Base-by-base conservation (phyloP, 495 filamentous ascomycete genomes). In the Lepidopterella palustris region DNA sequence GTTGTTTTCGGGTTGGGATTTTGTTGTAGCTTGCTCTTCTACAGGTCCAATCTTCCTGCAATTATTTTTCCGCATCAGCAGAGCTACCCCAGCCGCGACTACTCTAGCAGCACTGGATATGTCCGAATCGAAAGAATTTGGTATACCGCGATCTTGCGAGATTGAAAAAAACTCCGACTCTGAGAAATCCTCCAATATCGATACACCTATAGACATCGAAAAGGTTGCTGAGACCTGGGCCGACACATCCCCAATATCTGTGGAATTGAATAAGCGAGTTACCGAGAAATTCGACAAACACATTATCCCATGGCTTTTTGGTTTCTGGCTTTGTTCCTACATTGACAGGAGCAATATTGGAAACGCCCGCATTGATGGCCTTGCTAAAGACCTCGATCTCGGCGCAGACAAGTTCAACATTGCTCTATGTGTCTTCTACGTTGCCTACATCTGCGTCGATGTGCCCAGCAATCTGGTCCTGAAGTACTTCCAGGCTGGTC, bases 271-370 rank as follows among this genome's bases (percentile, higher is more conserved):
- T 53, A 58, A 68, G 45, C 57, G 62, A 24, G 72, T 75, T 47
- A 73, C 64, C 5, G 57, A 69, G 24, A 71, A 70, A 26, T 67
- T 74, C 40, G 77, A 77, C 62, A 45, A 63, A 18, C 73, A 74
- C 51, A 72, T 79, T 51, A 53, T 80, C 50, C 77, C 77, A 13
- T 80, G 73, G 77, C 71, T 80, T 6, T 80, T 79, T 59, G 70
- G 71, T 5, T 71, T 80, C 57, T 80, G 76, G 76, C 72, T 80
- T 29, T 68, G 78, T n/a, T 73, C 76, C 28, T 80, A 78, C 68
- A 80, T 82, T 40, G 79, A 82, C 59, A 70, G 78, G 27, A 71
- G 64, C 65, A 81, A 81, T 56, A 80, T 80, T 50, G 78, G 78
- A 47, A 78, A 77, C 54, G 74, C 76, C 20, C 67, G 70, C n/a